These are phyloP conservation scores for Ogataea methylovora DNA, from an alignment of 805 yeast species.

Conservation along the genomic window DNA sequence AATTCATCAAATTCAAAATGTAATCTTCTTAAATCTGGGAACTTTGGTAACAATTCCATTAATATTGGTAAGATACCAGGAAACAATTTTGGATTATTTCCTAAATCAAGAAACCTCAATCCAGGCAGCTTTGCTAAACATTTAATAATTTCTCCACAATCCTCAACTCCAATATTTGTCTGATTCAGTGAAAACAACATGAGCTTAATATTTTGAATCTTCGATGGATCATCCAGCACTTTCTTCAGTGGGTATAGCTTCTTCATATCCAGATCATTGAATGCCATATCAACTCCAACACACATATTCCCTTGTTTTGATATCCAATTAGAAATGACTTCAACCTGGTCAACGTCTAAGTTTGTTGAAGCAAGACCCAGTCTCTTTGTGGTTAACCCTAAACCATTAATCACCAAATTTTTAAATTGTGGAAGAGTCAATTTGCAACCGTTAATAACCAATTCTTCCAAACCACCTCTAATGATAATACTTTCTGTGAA, in stretches of 20 bases:
- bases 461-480: slow-evolving; percentile 49
- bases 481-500: slow-evolving; percentile 33
- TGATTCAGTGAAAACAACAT: slow-evolving; percentile 47
- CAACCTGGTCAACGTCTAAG: slow-evolving; percentile 33
- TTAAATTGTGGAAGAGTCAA: slow-evolving; percentile 34
- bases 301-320: slow-evolving; percentile 35
- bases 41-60: slow-evolving; percentile 36
- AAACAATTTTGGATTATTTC: slow-evolving; percentile 43
- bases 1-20: slow-evolving; percentile 50
- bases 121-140: slow-evolving; percentile 31
- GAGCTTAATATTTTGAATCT: slow-evolving; percentile 22
- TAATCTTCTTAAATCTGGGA: slow-evolving; percentile 37
- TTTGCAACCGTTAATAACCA: slow-evolving; percentile 52
- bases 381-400: slow-evolving; percentile 36
- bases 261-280: slow-evolving; percentile 41
- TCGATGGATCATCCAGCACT: slow-evolving; percentile 23
- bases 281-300: slow-evolving; percentile 49
- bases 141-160: slow-evolving; percentile 32
- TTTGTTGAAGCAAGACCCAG: slow-evolving; percentile 49
- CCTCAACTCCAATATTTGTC: slow-evolving; percentile 32
- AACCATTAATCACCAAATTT: slow-evolving; percentile 33
- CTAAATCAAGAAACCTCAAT: slow-evolving; percentile 44
- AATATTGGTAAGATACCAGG: slow-evolving; percentile 42
- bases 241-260: slow-evolving; percentile 39
- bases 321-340: slow-evolving; percentile 41